Base-by-base conservation (phyloP, 1,284 basidiomycete genomes). In the Naganishia cerealis region DNA sequence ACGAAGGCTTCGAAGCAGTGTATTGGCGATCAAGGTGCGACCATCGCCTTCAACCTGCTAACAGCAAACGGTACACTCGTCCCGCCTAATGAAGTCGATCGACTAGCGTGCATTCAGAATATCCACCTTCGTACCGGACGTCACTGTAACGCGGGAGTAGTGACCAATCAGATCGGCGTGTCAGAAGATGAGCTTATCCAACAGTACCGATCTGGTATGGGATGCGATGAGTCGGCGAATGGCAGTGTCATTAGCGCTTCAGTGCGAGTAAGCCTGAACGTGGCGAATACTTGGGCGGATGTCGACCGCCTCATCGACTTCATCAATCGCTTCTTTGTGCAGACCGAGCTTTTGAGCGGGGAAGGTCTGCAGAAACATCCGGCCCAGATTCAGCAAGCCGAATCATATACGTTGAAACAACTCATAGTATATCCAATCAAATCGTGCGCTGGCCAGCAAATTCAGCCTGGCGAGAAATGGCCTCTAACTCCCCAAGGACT, bases 101-200 rank as follows among this genome's bases (percentile, higher is more conserved):
- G 68, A 7, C 59, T 70, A 7, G 68, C 68, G 9, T 70, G 57
- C 26, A 63, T 70, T 13, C 59, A 57, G 21, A 65, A 67, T 38
- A 70, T 70, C n/a, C 68, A 70, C 21, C 43, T 67, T 7, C 57
- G 68, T 10, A 40, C 57, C 54, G 68, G 68, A 10, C 57, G 65
- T 2, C 68, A 70, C 55, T 70, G 68, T 38, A 70, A 70, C n/a
- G 42, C 68, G 5, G 68, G 68, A 12, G 65, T 70, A n/a, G 42
- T 70, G 8, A 56, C 61, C 5, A 42, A 39, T 13, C 65, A 67
- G 13, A 26, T 70, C 57, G 58, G 65, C 18, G 61, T 48, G 2
- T 24, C 46, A 8, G 53, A 57, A 43, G 54, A 63, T 7, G 58
- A 63, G 5, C 55, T 70, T 13, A 50, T 67, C 29, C 15, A 43